Evolutionary conservation across 1,284 basidiomycete genomes (phyloP).

Genomic region (Rhodotorula sp.): DNA sequence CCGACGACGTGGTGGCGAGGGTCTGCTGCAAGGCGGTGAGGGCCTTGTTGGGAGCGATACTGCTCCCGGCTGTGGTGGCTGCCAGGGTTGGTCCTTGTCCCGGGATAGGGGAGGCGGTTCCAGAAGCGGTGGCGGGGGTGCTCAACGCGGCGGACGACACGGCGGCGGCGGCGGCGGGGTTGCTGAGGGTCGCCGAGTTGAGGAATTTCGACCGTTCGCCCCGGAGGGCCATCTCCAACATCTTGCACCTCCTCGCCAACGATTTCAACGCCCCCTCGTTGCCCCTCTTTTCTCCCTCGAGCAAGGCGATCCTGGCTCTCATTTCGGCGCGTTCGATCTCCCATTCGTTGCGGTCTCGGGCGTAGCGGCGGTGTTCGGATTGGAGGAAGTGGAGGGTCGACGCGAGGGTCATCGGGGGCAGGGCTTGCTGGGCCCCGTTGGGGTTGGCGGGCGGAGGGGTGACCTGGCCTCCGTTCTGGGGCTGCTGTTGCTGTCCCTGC

Average conservation of each 20-base stretch:
- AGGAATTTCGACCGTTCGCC: constrained; percentile 39
- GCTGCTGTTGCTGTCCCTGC: constrained; percentile 52
- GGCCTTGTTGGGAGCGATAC: constrained; percentile 27
- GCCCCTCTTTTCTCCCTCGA: constrained; percentile 92
- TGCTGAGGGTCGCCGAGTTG: constrained; percentile 15
- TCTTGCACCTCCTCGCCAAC: constrained; percentile 92
- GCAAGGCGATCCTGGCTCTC: constrained; percentile 94
- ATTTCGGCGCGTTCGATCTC: constrained; percentile 99
- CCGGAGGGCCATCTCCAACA: constrained; percentile 73
- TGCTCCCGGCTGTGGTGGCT: neutral
- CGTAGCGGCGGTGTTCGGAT: constrained; percentile 88
- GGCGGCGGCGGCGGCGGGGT: constrained; percentile 1
- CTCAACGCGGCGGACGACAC: constrained; percentile 14
- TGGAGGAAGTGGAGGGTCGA: constrained; percentile 96
- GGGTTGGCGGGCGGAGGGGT: neutral
- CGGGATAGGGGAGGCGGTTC: constrained; percentile 32
- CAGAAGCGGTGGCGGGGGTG: constrained; percentile 22
- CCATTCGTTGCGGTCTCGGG: constrained; percentile 98
- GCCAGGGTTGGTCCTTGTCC: neutral
- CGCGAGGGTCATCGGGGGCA: constrained; percentile 72
- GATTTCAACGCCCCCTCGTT: constrained; percentile 97
- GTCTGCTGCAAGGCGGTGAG: constrained; percentile 13
- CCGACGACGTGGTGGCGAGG: neutral
- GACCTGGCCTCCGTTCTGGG: constrained; percentile 41
- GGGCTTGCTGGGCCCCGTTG: constrained; percentile 48